phyloP scores from a whole-genome alignment of 805 yeast species.

The Saturnispora ahearnii region DNA sequence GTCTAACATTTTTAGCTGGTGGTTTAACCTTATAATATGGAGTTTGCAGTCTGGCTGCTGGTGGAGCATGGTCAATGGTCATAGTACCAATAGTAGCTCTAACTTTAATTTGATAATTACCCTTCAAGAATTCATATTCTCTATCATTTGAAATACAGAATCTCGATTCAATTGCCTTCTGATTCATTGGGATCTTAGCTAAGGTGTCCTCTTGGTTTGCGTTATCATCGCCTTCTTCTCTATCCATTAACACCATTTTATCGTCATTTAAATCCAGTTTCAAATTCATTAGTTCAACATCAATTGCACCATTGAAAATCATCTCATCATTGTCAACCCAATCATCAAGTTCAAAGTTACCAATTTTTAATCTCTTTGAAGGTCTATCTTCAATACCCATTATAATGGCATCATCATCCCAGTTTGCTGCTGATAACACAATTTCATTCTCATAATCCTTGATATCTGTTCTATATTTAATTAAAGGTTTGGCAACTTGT shows the following conservation, averaged over 20 bases:
- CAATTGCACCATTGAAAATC: conserved; percentile 61
- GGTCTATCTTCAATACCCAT: conserved; percentile 33
- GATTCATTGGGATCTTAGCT: conserved; percentile 44
- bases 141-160: conserved; percentile 85
- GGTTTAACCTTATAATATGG: conserved; percentile 83
- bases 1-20: conserved; percentile 56
- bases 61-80: conserved; percentile 83
- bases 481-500: conserved; percentile 13
- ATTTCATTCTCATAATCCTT: conserved; percentile 42
- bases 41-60: conserved; percentile 77
- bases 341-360: conserved; percentile 34
- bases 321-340: conserved; percentile 48
- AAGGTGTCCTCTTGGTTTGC: conserved; percentile 5
- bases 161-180: conserved; percentile 45
- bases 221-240: conserved; percentile 14
- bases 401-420: conserved; percentile 63
- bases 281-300: conserved; percentile 29
- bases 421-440: conserved; percentile 61
- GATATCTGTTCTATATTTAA: conserved; percentile 3
- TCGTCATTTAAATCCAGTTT: conserved; percentile 85
- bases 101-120: conserved; percentile 82
- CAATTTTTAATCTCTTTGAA: conserved; percentile 23
- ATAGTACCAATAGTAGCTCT: conserved; percentile 88
- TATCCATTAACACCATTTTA: conserved; percentile 56
- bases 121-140: conserved; percentile 72